phyloP scores from a whole-genome alignment of 2,329 filamentous ascomycete genomes.

The Monilinia polystroma region DNA sequence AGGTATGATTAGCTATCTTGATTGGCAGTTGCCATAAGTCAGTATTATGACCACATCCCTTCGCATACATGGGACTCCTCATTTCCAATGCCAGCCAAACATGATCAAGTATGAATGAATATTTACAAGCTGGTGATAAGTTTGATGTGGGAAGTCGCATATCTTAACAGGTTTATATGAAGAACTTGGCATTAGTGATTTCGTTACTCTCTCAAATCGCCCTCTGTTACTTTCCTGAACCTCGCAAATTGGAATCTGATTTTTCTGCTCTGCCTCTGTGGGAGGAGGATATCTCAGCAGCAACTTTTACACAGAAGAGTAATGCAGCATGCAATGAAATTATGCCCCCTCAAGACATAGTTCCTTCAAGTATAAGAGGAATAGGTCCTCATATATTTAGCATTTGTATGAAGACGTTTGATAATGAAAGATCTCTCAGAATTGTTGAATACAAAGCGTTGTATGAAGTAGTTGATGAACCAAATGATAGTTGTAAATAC shows the following conservation, averaged over 20 bases:
- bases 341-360: not conserved
- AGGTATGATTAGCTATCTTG: not conserved
- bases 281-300: not conserved
- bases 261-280: not conserved
- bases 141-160: not conserved
- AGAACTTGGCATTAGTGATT: not conserved
- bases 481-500: not conserved
- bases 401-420: no score
- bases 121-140: not conserved
- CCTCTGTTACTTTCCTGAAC: not conserved
- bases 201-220: not conserved
- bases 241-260: not conserved
- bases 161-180: not conserved
- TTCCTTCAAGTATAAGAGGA: no score
- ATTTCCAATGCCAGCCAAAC: not conserved
- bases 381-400: no score
- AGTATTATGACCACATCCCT: not conserved
- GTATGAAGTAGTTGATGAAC: not conserved
- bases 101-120: not conserved
- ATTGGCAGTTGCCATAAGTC: slow-evolving; percentile 12
- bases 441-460: not conserved
- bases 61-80: not conserved
- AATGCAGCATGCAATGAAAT: not conserved
- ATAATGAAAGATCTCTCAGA: not conserved
- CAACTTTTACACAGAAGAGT: not conserved